phyloP scores from a whole-genome alignment of 306 rosid species.

The Acacia acuminata region DNA sequence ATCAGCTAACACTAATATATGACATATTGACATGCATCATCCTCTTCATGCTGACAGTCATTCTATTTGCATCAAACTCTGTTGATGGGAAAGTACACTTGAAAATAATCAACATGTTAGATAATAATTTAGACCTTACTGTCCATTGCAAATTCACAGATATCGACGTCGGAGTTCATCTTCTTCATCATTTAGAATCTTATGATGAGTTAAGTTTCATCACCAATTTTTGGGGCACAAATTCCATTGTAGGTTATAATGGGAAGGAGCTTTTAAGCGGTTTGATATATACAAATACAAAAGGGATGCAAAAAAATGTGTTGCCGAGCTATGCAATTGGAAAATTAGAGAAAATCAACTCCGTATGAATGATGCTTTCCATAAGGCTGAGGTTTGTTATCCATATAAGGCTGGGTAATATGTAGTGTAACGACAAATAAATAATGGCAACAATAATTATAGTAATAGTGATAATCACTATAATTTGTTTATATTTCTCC shows the following conservation, averaged over 20 bases:
- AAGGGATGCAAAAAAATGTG: background rate
- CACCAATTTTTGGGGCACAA: background rate
- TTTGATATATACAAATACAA: background rate
- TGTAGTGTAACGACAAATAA: too few relatives aligned
- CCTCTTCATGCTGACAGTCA: too few relatives aligned
- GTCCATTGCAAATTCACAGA: background rate
- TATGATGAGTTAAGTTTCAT: too few relatives aligned
- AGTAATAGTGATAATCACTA: too few relatives aligned
- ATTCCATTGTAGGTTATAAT: constrained; percentile 4
- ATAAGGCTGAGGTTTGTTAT: background rate
- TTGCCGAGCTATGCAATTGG: background rate
- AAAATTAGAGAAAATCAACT: too few relatives aligned
- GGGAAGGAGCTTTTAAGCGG: background rate
- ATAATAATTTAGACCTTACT: background rate
- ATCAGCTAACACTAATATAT: too few relatives aligned
- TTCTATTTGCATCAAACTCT: too few relatives aligned
- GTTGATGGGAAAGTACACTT: too few relatives aligned
- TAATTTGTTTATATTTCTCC: too few relatives aligned
- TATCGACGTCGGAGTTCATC: background rate
- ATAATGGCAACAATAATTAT: too few relatives aligned
- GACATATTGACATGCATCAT: background rate
- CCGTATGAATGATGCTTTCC: background rate
- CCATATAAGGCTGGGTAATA: background rate
- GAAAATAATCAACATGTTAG: background rate
- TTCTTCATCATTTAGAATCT: background rate